These are phyloP conservation scores for Penicillium sp. DNA, from an alignment of 2,329 filamentous ascomycete species.

Conservation along the genomic window DNA sequence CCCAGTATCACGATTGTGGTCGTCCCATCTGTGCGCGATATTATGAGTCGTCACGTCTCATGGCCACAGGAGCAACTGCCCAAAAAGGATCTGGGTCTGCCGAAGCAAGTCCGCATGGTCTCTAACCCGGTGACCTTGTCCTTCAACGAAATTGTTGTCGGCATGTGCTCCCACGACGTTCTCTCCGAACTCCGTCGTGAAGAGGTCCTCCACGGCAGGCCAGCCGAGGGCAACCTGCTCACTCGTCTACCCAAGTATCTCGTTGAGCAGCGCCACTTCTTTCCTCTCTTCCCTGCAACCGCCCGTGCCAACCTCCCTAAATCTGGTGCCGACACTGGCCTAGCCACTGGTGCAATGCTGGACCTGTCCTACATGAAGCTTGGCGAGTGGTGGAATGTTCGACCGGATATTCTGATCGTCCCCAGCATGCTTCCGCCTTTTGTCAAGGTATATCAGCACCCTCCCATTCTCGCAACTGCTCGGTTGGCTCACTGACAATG, in stretches of 20 bases:
- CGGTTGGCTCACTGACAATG: background rate
- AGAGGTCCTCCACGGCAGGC: conserved; percentile 63
- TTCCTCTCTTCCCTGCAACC: conserved; percentile 81
- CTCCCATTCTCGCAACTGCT: background rate
- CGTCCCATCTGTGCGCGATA: conserved; percentile 79
- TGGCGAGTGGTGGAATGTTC: conserved; percentile 84
- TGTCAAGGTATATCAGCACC: conserved; percentile 67
- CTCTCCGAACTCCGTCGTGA: conserved; percentile 79
- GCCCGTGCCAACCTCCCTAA: conserved; percentile 68
- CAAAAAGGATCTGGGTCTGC: conserved; percentile 72
- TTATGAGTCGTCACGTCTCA: conserved; percentile 77
- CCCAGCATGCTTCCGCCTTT: conserved; percentile 84
- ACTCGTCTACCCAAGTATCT: conserved; percentile 74
- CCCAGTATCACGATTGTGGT: conserved; percentile 81
- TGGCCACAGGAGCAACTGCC: conserved; percentile 79
- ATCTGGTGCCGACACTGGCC: conserved; percentile 60
- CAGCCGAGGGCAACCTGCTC: conserved; percentile 62
- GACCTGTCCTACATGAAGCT: conserved; percentile 84
- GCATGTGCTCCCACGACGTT: conserved; percentile 79
- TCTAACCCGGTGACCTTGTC: conserved; percentile 89
- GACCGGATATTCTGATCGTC: conserved; percentile 80
- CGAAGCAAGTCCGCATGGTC: conserved; percentile 73
- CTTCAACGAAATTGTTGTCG: conserved; percentile 83
- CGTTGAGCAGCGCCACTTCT: conserved; percentile 88
- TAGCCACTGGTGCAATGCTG: conserved; percentile 73